These are phyloP conservation scores for Neurospora discreta DNA, from an alignment of 495 filamentous ascomycete species.

Conservation along the genomic window DNA sequence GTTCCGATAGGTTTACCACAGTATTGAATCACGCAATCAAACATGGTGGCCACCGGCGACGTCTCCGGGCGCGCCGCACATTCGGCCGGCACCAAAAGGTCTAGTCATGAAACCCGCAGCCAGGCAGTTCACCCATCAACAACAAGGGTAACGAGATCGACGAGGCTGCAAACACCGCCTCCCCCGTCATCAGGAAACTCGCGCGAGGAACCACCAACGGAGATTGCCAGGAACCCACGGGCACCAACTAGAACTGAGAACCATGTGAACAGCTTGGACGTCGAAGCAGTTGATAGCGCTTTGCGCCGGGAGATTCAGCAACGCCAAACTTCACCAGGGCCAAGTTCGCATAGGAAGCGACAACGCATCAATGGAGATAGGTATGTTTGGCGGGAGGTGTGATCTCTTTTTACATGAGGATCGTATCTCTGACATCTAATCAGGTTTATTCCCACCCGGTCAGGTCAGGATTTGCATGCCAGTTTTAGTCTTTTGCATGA, in stretches of 20 bases:
- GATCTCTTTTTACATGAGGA: not conserved
- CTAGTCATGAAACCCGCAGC: slow-evolving; percentile 21
- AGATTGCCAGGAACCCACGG: slow-evolving; percentile 15
- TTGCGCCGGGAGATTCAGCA: slow-evolving; percentile 27
- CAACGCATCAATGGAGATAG: slow-evolving; percentile 79
- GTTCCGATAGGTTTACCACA: not conserved
- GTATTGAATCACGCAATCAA: not conserved
- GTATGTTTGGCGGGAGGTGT: slow-evolving; percentile 24
- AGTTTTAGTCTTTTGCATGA: slow-evolving; percentile 86
- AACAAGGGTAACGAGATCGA: slow-evolving; percentile 14
- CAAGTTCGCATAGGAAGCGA: slow-evolving; percentile 76
- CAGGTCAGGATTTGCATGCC: slow-evolving; percentile 85
- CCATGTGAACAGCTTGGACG: slow-evolving; percentile 20
- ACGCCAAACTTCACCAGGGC: slow-evolving; percentile 58
- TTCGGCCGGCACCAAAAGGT: slow-evolving; percentile 25
- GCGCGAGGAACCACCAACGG: slow-evolving; percentile 23
- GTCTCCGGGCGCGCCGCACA: slow-evolving; percentile 12
- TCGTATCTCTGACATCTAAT: not conserved
- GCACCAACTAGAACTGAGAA: slow-evolving; percentile 18
- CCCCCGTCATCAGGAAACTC: slow-evolving; percentile 24
- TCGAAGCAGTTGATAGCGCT: slow-evolving; percentile 24
- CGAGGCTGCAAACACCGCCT: slow-evolving; percentile 28
- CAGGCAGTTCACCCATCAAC: slow-evolving; percentile 7
- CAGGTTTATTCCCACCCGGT: slow-evolving; percentile 92
- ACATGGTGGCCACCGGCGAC: slow-evolving; percentile 29